Conservation (phyloP, 2,329 filamentous ascomycete species). For the Diaporthe caulivora region DNA sequence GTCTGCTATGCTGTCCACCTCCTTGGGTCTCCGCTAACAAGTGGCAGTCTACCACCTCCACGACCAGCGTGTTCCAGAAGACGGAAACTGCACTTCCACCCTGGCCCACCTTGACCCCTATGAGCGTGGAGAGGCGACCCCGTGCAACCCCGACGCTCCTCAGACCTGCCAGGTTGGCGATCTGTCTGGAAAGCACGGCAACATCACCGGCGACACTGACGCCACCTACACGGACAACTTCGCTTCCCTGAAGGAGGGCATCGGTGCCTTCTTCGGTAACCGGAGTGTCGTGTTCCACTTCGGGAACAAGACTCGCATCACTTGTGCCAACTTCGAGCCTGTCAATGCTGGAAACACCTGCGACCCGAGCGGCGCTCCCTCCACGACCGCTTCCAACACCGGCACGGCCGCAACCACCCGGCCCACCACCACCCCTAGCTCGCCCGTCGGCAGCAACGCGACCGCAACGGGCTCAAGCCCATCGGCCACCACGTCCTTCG, state of each 20-base stretch:
- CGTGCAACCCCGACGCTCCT: constrained; percentile 69
- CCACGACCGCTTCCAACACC: constrained; percentile 20
- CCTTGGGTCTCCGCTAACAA: constrained; percentile 40
- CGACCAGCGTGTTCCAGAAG: constrained; percentile 68
- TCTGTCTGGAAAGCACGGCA: constrained; percentile 79
- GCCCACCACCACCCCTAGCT: constrained; percentile 13
- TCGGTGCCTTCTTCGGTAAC: constrained; percentile 73
- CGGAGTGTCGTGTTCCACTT: constrained; percentile 74
- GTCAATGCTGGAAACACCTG: constrained; percentile 41
- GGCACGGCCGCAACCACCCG: neutral
- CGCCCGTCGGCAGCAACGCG: constrained; percentile 21
- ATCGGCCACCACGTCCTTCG: constrained; percentile 4
- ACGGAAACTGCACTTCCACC: constrained; percentile 80
- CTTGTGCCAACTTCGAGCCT: constrained; percentile 71
- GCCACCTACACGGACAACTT: constrained; percentile 68
- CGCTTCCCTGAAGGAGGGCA: constrained; percentile 64
- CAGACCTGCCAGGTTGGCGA: constrained; percentile 82
- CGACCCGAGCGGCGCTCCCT: neutral
- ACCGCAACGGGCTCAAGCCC: constrained; percentile 16
- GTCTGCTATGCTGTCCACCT: constrained; percentile 41
- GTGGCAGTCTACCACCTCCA: constrained; percentile 79
- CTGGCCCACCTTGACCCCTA: constrained; percentile 79
- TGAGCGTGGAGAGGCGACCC: constrained; percentile 69
- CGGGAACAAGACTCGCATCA: constrained; percentile 72
- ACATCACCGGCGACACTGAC: constrained; percentile 64